Conservation (phyloP, 2,329 filamentous ascomycete genomes). For the Coniochaeta prunicola region DNA sequence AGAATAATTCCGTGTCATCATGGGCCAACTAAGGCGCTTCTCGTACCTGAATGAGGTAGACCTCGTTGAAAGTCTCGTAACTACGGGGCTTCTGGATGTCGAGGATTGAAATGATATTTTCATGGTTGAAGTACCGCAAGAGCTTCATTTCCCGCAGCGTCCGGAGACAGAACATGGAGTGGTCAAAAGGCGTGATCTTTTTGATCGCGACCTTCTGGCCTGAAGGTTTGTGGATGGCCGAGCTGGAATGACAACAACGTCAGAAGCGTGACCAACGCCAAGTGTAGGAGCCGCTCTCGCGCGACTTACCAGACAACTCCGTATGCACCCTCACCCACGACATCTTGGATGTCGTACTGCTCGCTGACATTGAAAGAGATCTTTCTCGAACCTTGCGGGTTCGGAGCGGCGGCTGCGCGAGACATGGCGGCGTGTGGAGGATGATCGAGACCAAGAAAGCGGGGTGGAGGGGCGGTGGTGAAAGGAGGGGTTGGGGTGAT, state of each 20-base stretch:
- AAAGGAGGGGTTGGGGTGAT: neutral
- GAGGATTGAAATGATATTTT: constrained; percentile 99
- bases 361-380: constrained; percentile 99
- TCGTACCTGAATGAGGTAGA: constrained; percentile 92
- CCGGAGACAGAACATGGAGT: constrained; percentile 96
- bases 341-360: constrained; percentile 99
- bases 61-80: constrained; percentile 94
- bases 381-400: constrained; percentile 67
- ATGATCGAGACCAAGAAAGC: neutral
- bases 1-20: neutral
- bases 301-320: constrained; percentile 87
- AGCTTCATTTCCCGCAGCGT: constrained; percentile 99
- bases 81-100: constrained; percentile 97
- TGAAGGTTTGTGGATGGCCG: constrained; percentile 94
- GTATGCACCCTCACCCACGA: constrained; percentile 96
- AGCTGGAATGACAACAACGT: constrained; percentile 45
- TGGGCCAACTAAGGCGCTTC: neutral
- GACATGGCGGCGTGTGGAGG: constrained; percentile 35
- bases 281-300: neutral
- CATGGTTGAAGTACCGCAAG: constrained; percentile 97
- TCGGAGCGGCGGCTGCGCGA: constrained; percentile 44
- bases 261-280: neutral
- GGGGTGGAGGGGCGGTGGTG: neutral
- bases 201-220: constrained; percentile 99
- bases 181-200: constrained; percentile 99